Conservation (phyloP, 2,329 filamentous ascomycete genomes). For the Chaetomium strumarium region DNA sequence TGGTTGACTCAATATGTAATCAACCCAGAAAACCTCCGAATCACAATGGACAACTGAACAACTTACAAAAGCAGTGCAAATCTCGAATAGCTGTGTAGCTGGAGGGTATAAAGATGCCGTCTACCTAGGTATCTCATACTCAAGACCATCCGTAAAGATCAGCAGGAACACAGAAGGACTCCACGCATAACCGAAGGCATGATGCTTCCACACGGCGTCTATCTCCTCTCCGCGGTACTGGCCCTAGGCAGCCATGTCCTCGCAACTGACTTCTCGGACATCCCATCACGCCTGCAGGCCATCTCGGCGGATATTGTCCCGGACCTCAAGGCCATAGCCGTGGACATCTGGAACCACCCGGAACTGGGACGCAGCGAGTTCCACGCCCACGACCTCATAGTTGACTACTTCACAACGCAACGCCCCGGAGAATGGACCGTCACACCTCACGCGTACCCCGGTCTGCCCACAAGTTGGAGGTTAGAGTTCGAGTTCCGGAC, state of each 20-base stretch:
- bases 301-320: background rate
- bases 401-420: conserved; percentile 1
- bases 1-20: no score
- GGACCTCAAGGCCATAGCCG: background rate
- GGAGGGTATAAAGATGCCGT: no score
- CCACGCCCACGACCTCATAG: conserved; percentile 2
- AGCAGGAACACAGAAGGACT: no score
- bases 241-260: background rate
- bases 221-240: background rate
- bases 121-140: no score
- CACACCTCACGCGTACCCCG: background rate
- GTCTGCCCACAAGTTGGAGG: background rate
- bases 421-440: background rate
- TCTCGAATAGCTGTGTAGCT: no score
- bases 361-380: background rate
- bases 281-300: background rate
- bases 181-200: no score
- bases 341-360: background rate
- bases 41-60: no score
- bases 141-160: no score
- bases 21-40: no score
- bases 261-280: background rate
- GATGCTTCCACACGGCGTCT: background rate
- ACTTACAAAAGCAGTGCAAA: no score
- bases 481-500: background rate